Conservation (phyloP, 2,329 filamentous ascomycete genomes). For the Paradendryphiella salina region DNA sequence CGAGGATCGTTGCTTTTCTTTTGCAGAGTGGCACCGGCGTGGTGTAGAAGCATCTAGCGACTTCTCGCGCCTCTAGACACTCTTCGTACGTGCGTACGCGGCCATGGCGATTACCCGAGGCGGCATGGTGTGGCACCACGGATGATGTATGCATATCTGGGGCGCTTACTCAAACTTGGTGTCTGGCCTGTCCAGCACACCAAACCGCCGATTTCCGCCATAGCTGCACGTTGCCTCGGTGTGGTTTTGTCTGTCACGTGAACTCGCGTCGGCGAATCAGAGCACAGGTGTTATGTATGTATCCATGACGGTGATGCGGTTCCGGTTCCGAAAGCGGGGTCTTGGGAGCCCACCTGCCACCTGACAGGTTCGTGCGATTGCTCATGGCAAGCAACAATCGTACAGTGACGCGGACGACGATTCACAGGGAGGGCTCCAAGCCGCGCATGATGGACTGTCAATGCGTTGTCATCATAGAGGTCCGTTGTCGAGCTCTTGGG, state of each 20-base stretch:
- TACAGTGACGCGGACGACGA: neutral
- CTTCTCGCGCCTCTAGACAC: neutral
- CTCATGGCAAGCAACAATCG: neutral
- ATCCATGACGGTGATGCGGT: neutral
- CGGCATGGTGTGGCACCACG: slow-evolving; percentile 1
- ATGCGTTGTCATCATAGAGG: neutral
- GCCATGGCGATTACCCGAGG: slow-evolving; percentile 2
- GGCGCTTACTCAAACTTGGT: slow-evolving; percentile 11
- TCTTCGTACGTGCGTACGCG: neutral
- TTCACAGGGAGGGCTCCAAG: neutral
- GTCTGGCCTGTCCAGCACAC: slow-evolving; percentile 10
- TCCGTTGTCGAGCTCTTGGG: neutral
- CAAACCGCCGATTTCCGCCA: slow-evolving; percentile 11
- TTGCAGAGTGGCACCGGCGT: neutral
- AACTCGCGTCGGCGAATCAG: slow-evolving; percentile 20
- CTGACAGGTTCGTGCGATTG: neutral
- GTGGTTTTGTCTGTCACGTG: slow-evolving; percentile 10
- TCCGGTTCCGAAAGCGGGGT: slow-evolving; percentile 25
- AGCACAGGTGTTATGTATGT: slow-evolving; percentile 1
- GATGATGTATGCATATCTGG: slow-evolving; percentile 1
- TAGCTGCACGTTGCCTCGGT: slow-evolving; percentile 10
- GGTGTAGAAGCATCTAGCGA: slow-evolving; percentile 1
- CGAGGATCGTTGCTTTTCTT: neutral
- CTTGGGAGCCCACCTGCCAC: slow-evolving; percentile 15
- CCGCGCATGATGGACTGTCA: neutral